Conservation (phyloP, 2,329 filamentous ascomycete genomes). For the Ascomycota sp. region DNA sequence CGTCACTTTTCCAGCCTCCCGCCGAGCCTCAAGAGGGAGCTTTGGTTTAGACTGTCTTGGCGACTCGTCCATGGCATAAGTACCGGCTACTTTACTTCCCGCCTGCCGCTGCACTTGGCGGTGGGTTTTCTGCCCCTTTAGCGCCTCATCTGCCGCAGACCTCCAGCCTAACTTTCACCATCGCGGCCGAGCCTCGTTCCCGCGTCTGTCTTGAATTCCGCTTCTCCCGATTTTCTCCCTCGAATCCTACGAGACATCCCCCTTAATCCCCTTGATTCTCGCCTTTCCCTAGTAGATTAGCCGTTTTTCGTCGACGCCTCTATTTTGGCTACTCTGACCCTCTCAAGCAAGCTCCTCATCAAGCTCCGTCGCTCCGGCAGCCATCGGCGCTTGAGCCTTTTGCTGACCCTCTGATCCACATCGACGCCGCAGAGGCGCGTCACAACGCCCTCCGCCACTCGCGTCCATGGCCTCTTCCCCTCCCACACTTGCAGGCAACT, state of each 20-base stretch:
- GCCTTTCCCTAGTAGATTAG: too few species aligned
- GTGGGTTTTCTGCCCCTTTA: not conserved
- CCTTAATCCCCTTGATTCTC: not conserved
- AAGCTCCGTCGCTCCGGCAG: not conserved
- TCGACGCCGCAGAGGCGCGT: not conserved
- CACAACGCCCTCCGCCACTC: too few species aligned
- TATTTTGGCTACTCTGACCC: not conserved
- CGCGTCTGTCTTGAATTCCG: too few species aligned
- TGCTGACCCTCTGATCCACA: not conserved
- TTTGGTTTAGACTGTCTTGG: too few species aligned
- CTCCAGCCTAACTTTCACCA: not conserved
- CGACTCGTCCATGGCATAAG: too few species aligned
- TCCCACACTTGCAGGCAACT: conserved; percentile 1
- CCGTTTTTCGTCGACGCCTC: not conserved
- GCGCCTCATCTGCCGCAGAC: not conserved
- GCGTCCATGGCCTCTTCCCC: conserved; percentile 1
- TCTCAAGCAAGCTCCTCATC: not conserved
- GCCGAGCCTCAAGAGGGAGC: too few species aligned
- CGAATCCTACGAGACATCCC: not conserved
- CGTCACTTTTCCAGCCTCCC: too few species aligned
- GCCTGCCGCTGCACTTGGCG: too few species aligned
- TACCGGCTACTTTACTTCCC: too few species aligned
- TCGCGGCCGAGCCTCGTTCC: too few species aligned
- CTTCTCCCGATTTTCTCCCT: not conserved
- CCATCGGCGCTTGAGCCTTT: not conserved